These are phyloP conservation scores for Paraphaeosphaeria minitans DNA, from an alignment of 2,329 filamentous ascomycete genomes.

Conservation along the genomic window DNA sequence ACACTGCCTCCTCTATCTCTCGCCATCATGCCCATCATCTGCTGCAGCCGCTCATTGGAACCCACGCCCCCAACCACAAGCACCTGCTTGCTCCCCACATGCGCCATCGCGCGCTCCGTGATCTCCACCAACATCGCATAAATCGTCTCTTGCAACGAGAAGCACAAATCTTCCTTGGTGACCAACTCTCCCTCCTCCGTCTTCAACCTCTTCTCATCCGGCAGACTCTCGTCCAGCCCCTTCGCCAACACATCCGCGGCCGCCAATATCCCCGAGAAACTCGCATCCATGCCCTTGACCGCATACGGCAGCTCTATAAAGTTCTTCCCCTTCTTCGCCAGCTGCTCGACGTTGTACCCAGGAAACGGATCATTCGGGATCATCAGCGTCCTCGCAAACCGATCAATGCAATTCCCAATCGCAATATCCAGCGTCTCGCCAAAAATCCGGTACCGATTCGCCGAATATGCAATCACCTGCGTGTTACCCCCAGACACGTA, in stretches of 20 bases:
- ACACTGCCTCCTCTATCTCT: constrained; percentile 85
- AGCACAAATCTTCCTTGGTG: constrained; percentile 86
- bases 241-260: constrained; percentile 79
- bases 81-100: constrained; percentile 89
- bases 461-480: constrained; percentile 95
- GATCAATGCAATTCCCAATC: constrained; percentile 95
- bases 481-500: constrained; percentile 97
- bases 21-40: constrained; percentile 99
- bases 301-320: constrained; percentile 91
- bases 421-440: constrained; percentile 97
- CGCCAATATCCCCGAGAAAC: constrained; percentile 89
- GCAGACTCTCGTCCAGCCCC: constrained; percentile 57
- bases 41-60: constrained; percentile 89
- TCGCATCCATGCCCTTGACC: constrained; percentile 99
- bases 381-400: constrained; percentile 86
- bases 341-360: constrained; percentile 96
- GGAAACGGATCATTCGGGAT: constrained; percentile 97
- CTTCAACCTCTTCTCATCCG: constrained; percentile 47
- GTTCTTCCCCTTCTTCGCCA: constrained; percentile 74
- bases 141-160: constrained; percentile 92
- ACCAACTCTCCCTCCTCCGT: constrained; percentile 62
- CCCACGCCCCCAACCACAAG: constrained; percentile 95
- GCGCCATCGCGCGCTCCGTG: constrained; percentile 97
- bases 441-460: constrained; percentile 95
- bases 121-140: constrained; percentile 98